These are phyloP conservation scores for Kockiozyma suomiensis DNA, from an alignment of 805 yeast genomes.

Conservation along the genomic window DNA sequence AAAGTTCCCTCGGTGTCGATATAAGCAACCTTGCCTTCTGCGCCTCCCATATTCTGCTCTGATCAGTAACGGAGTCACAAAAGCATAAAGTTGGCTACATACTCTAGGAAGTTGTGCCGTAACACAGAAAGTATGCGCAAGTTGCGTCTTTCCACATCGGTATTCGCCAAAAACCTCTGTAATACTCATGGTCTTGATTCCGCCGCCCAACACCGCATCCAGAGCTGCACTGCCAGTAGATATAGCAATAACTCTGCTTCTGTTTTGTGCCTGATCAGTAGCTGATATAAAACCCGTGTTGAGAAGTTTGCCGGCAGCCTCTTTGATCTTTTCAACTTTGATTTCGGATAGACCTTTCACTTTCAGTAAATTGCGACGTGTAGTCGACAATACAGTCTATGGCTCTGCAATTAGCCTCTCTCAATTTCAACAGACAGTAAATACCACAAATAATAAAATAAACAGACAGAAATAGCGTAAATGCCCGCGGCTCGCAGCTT, in stretches of 20 bases:
- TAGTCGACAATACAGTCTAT: conserved; percentile 58
- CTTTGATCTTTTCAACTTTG: conserved; percentile 75
- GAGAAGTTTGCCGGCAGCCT: conserved; percentile 67
- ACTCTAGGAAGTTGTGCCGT: conserved; percentile 62
- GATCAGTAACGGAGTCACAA: no score
- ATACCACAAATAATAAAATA: neutral
- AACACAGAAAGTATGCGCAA: conserved; percentile 77
- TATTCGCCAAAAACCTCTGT: conserved; percentile 82
- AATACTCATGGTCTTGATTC: conserved; percentile 73
- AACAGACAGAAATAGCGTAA: conserved; percentile 63
- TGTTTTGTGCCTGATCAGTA: conserved; percentile 62
- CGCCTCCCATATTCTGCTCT: conserved; percentile 61
- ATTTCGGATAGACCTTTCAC: conserved; percentile 76
- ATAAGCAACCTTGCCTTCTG: conserved; percentile 77
- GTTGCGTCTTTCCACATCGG: conserved; percentile 80
- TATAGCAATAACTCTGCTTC: conserved; percentile 63
- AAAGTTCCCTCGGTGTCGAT: conserved; percentile 84
- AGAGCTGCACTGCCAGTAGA: conserved; percentile 74
- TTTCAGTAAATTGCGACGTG: conserved; percentile 63
- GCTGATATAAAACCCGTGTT: conserved; percentile 76
- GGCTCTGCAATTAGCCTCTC: no score
- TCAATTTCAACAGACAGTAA: neutral
- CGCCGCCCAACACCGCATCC: conserved; percentile 72
- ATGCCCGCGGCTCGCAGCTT: conserved; percentile 69
- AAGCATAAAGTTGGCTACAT: no score